Evolutionary conservation across 2,329 filamentous ascomycete genomes (phyloP).

Genomic region (Zalaria obscura): DNA sequence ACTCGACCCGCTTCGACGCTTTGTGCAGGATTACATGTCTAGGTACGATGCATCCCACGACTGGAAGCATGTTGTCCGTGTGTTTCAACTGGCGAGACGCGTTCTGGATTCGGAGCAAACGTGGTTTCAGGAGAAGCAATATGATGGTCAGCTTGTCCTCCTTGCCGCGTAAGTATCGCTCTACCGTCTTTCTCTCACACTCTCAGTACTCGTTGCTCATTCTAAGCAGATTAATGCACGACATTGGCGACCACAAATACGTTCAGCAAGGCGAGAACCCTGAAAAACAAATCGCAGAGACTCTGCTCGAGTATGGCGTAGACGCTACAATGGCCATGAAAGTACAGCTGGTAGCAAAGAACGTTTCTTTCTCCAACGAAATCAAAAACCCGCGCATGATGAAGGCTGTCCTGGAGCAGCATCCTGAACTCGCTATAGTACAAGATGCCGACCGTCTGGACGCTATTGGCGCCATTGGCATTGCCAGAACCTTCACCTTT

Average conservation of each 20-base stretch:
- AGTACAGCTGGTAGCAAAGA: constrained; percentile 58
- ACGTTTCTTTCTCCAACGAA: constrained; percentile 69
- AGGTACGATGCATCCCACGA: constrained; percentile 78
- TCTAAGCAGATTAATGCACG: constrained; percentile 36
- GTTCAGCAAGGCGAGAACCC: constrained; percentile 35
- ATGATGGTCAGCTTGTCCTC: constrained; percentile 45
- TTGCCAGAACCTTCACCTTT: constrained; percentile 66
- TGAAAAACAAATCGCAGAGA: constrained; percentile 39
- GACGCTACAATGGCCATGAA: constrained; percentile 43
- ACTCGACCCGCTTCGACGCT: constrained; percentile 31
- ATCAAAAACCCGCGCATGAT: constrained; percentile 48
- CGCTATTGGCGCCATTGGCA: constrained; percentile 73
- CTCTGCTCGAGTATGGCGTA: constrained; percentile 45
- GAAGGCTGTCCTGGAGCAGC: constrained; percentile 41
- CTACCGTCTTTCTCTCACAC: not conserved
- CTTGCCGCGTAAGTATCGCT: constrained; percentile 41
- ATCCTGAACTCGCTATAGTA: constrained; percentile 70
- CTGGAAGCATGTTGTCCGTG: constrained; percentile 70
- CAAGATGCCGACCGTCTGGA: constrained; percentile 92
- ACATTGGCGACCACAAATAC: constrained; percentile 82
- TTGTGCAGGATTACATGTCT: constrained; percentile 59
- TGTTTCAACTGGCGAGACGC: constrained; percentile 55
- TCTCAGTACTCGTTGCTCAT: not conserved
- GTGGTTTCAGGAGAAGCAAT: constrained; percentile 18
- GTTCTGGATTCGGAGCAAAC: constrained; percentile 40